Conservation (phyloP, 1,284 basidiomycete genomes). For the Rhodofomes roseus region DNA sequence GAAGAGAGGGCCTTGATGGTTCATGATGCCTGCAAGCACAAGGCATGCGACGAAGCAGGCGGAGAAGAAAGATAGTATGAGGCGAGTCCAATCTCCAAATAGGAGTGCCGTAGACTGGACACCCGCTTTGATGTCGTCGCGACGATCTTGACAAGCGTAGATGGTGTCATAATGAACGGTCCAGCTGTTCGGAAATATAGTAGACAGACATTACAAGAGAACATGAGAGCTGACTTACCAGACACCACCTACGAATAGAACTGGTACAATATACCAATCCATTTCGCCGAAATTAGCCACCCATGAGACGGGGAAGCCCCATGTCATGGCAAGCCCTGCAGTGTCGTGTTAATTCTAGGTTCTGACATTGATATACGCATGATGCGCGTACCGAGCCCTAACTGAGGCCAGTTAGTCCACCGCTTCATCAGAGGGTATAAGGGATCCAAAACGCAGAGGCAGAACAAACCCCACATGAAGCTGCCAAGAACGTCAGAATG, state of each 20-base stretch:
- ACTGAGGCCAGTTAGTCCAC: slow-evolving; percentile 67
- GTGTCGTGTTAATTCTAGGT: neutral
- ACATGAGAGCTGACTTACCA: slow-evolving; percentile 32
- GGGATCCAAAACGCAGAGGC: slow-evolving; percentile 41
- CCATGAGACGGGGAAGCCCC: slow-evolving; percentile 21
- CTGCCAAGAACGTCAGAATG: slow-evolving; percentile 18
- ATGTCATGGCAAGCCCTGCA: slow-evolving; percentile 22
- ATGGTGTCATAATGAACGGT: slow-evolving; percentile 70
- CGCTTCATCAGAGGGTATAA: slow-evolving; percentile 64
- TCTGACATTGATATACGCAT: neutral
- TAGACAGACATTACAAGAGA: slow-evolving; percentile 9
- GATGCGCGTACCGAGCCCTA: slow-evolving; percentile 1
- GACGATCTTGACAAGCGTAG: slow-evolving; percentile 55
- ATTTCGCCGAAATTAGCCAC: slow-evolving; percentile 28
- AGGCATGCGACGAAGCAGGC: slow-evolving; percentile 47
- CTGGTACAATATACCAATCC: slow-evolving; percentile 33
- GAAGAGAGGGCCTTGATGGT: slow-evolving; percentile 47
- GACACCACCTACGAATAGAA: slow-evolving; percentile 35
- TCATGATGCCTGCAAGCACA: slow-evolving; percentile 42
- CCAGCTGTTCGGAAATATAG: slow-evolving; percentile 39
- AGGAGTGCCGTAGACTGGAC: slow-evolving; percentile 54
- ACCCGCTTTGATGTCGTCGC: slow-evolving; percentile 47
- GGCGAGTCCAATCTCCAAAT: slow-evolving; percentile 51
- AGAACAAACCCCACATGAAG: slow-evolving; percentile 38
- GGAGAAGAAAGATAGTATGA: slow-evolving; percentile 50